Percentiles rank a stretch among this genome's conserved stretches.
Conservation (phyloP, 2,329 filamentous ascomycete species). For the Xylaria sp. region DNA sequence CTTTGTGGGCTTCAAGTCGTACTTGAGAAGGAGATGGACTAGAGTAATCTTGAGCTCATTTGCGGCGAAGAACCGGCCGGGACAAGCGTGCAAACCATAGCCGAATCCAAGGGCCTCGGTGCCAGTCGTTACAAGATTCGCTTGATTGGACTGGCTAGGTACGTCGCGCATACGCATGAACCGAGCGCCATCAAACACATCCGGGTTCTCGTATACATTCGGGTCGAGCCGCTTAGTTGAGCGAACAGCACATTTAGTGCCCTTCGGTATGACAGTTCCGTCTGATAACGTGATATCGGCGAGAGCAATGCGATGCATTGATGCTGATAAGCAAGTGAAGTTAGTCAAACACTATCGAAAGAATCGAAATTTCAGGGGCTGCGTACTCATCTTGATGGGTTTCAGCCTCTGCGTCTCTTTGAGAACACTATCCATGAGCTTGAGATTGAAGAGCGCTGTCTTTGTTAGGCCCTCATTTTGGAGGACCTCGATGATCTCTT, state of each 20-base stretch:
- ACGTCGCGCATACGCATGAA: constrained; percentile 42
- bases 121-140: constrained; percentile 48
- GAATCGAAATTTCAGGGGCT: background rate
- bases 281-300: constrained; percentile 39
- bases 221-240: constrained; percentile 41
- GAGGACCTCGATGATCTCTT: constrained; percentile 53
- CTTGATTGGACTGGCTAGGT: constrained; percentile 33
- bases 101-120: constrained; percentile 51
- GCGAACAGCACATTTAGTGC: constrained; percentile 40
- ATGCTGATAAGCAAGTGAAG: constrained; percentile 31
- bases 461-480: constrained; percentile 40
- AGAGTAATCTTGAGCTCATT: constrained; percentile 51
- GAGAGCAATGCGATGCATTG: constrained; percentile 40
- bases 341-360: background rate
- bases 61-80: constrained; percentile 49
- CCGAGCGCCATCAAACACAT: constrained; percentile 39
- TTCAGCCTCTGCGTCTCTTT: constrained; percentile 52
- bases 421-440: constrained; percentile 53
- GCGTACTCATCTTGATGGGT: constrained; percentile 45
- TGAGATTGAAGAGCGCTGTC: constrained; percentile 46
- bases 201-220: constrained; percentile 39
- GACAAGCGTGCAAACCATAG: constrained; percentile 51
- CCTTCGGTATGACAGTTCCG: constrained; percentile 41
- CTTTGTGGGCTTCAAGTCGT: constrained; percentile 39
- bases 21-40: constrained; percentile 43